Conservation (phyloP, 305 asterid genomes). For the Plantago lanceolata region DNA sequence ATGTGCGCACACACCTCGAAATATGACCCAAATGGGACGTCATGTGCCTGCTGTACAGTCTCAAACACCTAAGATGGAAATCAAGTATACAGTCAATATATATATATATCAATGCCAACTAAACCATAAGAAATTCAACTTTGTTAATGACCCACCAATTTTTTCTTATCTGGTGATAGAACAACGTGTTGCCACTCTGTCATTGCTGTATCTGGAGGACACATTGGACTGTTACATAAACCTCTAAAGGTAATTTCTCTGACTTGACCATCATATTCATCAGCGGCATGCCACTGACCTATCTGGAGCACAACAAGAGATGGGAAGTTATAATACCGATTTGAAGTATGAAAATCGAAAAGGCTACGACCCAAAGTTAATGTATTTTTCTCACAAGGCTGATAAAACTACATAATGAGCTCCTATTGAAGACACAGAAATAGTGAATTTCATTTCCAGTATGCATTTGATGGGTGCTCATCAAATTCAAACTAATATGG, state of each 20-base stretch:
- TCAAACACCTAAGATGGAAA: constrained; percentile 66
- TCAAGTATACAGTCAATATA: constrained; percentile 15
- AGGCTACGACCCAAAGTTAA: constrained; percentile 4
- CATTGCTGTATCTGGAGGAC: constrained; percentile 99
- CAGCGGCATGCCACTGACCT: constrained; percentile 93
- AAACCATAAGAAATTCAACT: constrained; percentile 1
- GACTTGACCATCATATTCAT: constrained; percentile 89
- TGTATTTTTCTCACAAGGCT: not conserved
- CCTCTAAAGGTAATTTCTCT: constrained; percentile 87
- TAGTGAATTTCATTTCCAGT: too few relatives aligned
- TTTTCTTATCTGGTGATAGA: constrained; percentile 59
- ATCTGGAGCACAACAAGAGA: constrained; percentile 44
- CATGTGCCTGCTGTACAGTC: constrained; percentile 97
- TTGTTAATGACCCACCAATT: constrained; percentile 44
- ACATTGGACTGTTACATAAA: constrained; percentile 94
- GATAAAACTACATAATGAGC: constrained; percentile 7
- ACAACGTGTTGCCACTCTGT: constrained; percentile 89
- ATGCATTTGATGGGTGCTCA: too few relatives aligned
- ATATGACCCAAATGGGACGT: constrained; percentile 94
- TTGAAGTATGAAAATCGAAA: not conserved
- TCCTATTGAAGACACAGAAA: not conserved
- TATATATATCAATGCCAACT: constrained; percentile 21
- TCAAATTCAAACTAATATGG: too few relatives aligned
- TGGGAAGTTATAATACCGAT: constrained; percentile 19
- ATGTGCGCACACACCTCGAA: constrained; percentile 58